Evolutionary conservation across 257 asterid species (phyloP).

Genomic region (Solanum infundibuliforme): DNA sequence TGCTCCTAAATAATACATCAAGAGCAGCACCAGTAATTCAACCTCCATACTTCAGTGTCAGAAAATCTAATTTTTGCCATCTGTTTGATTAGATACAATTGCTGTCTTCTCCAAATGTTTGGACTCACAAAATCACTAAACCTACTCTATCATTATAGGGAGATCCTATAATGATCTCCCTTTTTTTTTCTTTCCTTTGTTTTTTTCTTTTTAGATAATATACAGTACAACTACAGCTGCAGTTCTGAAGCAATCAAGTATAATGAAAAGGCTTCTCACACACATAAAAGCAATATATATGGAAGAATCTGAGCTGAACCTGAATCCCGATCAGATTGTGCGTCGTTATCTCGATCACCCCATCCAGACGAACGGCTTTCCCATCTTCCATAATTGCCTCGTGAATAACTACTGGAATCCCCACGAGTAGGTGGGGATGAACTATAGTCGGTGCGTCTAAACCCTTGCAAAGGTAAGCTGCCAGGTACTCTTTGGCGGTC

Average conservation of each 20-base stretch:
- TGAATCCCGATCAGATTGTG: constrained; percentile 69
- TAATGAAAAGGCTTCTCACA: background rate
- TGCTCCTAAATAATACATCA: background rate
- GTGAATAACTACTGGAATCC: background rate
- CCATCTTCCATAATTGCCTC: constrained; percentile 49
- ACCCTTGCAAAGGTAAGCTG: constrained; percentile 35
- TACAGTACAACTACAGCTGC: background rate
- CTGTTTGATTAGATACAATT: background rate
- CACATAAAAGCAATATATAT: background rate
- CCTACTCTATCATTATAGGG: background rate
- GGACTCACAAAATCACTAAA: background rate
- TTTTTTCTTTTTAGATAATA: background rate
- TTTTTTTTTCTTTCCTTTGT: background rate
- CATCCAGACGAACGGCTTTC: constrained; percentile 57
- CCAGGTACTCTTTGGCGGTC: constrained; percentile 52
- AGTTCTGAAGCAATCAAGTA: background rate
- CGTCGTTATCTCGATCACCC: constrained; percentile 58
- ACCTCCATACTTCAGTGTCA: background rate
- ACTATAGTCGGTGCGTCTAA: constrained; percentile 47
- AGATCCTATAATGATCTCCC: background rate
- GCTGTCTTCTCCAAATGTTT: background rate
- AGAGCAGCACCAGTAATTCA: background rate
- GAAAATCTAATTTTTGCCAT: background rate
- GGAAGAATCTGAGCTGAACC: constrained; percentile 32
- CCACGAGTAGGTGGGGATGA: constrained; percentile 72